Base-by-base conservation (phyloP, 2,329 filamentous ascomycete species). In the Diplodia seriata region DNA sequence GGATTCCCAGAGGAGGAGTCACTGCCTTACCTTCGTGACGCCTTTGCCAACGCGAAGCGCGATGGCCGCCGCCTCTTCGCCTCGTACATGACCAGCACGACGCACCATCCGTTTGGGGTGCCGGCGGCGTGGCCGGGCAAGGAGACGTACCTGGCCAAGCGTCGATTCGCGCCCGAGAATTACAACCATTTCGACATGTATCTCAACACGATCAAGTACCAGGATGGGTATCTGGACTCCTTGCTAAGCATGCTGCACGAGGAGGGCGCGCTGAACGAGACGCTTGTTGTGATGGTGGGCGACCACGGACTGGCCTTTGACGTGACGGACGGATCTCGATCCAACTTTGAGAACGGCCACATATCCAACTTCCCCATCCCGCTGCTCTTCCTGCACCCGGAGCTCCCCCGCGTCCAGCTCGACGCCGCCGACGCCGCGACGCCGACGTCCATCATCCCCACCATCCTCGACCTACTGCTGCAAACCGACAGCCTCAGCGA, bases 271-370 rank as follows among this genome's bases (percentile, higher is more conserved):
- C 76, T 80, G 15, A 79, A 83, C 67, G 77, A 81, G 69, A 84
- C 82, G 6, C 73, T 84, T 5, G 78, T 84, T 1, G 79, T 84
- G 2, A 72, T 83, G n/a, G 77, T 82, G 6, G 82, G 82, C 20
- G 82, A 84, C 70, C 81, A 75, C 50, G 71, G 69, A 57, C 53
- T 69, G 70, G 78, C 81, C 9, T 83, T 83, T 69, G 70, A 54
- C 54, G 47, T 75, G 38, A 79, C 82, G 71, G 81, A 82, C 68
- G 72, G 75, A 3, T 74, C 74, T 4, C 74, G 76, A 3, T 76
- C 76, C 11, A 81, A 79, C 2, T 82, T 81, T 64, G 77, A 81
- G 69, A 83, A 83, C 66, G 76, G 76, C 1, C 80, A 83, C 69
- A 78, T 82, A 68, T 77, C 75, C 67, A 83, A 81, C 72, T 79